Conservation (phyloP, 768 basidiomycete species). For the Udeniomyces megalosporus region DNA sequence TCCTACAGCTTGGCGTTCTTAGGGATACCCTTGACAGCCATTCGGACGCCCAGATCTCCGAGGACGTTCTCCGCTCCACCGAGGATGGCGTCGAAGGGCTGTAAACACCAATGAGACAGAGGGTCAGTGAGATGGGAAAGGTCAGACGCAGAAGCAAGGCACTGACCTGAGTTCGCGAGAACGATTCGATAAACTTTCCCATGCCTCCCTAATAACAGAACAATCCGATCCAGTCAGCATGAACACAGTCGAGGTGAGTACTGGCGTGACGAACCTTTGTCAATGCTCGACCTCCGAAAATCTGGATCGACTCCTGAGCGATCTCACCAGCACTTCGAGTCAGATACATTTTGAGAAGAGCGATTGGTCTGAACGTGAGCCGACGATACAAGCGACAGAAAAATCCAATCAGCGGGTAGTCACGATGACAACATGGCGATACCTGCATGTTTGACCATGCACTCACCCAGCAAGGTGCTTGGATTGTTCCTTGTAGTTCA, state of each 20-base stretch:
- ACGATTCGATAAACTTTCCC: constrained; percentile 28
- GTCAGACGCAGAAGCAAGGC: not conserved
- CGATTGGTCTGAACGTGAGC: constrained; percentile 43
- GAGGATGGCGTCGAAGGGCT: constrained; percentile 13
- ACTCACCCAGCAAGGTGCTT: constrained; percentile 53
- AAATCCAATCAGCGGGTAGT: no score
- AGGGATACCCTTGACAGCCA: constrained; percentile 61
- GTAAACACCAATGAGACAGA: not conserved
- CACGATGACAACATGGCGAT: not conserved
- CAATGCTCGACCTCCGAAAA: constrained; percentile 37
- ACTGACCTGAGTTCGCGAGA: constrained; percentile 9
- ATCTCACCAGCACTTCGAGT: constrained; percentile 65
- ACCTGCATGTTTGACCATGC: constrained; percentile 13
- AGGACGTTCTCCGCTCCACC: constrained; percentile 50
- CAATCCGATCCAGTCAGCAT: not conserved
- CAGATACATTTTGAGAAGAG: constrained; percentile 58
- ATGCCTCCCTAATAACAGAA: constrained; percentile 24
- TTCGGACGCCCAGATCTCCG: constrained; percentile 62
- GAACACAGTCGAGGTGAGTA: not conserved
- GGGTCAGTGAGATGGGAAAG: not conserved
- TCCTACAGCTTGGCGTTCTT: constrained; percentile 31
- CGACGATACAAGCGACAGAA: constrained; percentile 15
- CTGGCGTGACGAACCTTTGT: constrained; percentile 67
- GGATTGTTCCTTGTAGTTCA: constrained; percentile 39
- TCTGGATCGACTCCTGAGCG: constrained; percentile 55